Percentiles rank a stretch among this genome's conserved stretches.
These are phyloP conservation scores for Aspergillus nanangensis DNA, from an alignment of 495 filamentous ascomycete species.

Conservation along the genomic window DNA sequence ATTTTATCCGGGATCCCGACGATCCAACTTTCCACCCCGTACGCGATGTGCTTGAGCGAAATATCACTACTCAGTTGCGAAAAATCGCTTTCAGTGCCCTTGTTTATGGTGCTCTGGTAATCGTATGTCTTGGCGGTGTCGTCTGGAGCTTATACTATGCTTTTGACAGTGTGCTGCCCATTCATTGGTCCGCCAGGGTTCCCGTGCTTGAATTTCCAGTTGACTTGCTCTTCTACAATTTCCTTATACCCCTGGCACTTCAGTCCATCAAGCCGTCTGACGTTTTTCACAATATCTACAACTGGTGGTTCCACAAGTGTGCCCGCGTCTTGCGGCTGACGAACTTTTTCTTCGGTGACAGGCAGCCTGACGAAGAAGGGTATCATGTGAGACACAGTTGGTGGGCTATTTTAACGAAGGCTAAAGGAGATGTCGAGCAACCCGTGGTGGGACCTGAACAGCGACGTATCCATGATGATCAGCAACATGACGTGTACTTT, in stretches of 20 bases:
- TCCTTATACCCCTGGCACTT: slow-evolving; percentile 81
- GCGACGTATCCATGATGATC: slow-evolving; percentile 23
- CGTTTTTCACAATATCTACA: slow-evolving; percentile 76
- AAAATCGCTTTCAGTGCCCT: slow-evolving; percentile 96
- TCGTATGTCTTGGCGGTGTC: slow-evolving; percentile 89
- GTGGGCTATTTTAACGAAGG: slow-evolving; percentile 41
- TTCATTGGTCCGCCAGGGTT: slow-evolving; percentile 86
- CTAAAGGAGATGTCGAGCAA: slow-evolving; percentile 45
- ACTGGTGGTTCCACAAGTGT: slow-evolving; percentile 94
- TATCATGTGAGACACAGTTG: slow-evolving; percentile 52
- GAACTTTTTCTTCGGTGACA: slow-evolving; percentile 88
- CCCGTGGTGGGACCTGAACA: slow-evolving; percentile 41
- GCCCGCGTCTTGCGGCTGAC: slow-evolving; percentile 76
- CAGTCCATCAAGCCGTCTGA: slow-evolving; percentile 80
- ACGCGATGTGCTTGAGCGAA: slow-evolving; percentile 91
- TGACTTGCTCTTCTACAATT: slow-evolving; percentile 94
- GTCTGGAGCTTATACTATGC: slow-evolving; percentile 81
- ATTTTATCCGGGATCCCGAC: slow-evolving; percentile 98
- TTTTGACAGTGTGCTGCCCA: slow-evolving; percentile 70
- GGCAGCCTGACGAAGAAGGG: slow-evolving; percentile 78
- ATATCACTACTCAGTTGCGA: slow-evolving; percentile 84
- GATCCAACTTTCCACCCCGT: slow-evolving; percentile 98
- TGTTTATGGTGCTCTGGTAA: slow-evolving; percentile 90
- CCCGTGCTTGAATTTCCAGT: slow-evolving; percentile 92
- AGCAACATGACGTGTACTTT: slow-evolving; percentile 48